phyloP scores from a whole-genome alignment of 192 early-diverging fungal species.

The Pilaira anomala region DNA sequence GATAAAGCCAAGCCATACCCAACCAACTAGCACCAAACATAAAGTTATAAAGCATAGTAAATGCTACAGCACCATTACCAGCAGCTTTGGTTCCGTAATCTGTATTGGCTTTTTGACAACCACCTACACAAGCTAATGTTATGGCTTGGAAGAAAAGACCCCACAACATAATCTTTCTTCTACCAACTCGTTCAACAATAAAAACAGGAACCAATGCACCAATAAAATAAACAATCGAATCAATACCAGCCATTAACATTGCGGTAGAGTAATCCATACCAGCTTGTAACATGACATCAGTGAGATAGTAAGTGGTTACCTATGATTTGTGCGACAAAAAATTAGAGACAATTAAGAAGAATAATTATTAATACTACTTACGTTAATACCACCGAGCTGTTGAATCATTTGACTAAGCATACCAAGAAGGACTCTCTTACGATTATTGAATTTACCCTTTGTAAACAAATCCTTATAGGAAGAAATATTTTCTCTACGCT shows the following conservation, averaged over 20 bases:
- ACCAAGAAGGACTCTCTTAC: slow-evolving; percentile 24
- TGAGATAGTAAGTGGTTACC: slow-evolving; percentile 29
- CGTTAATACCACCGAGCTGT: slow-evolving; percentile 32
- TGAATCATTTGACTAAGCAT: slow-evolving; percentile 28
- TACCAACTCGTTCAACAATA: slow-evolving; percentile 67
- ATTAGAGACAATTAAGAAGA: too few relatives aligned
- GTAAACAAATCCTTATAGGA: slow-evolving; percentile 26
- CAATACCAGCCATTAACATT: slow-evolving; percentile 54
- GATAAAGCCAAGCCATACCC: slow-evolving; percentile 76
- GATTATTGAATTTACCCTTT: slow-evolving; percentile 27
- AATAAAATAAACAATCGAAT: slow-evolving; percentile 67
- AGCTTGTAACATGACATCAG: slow-evolving; percentile 45
- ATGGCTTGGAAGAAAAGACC: slow-evolving; percentile 48
- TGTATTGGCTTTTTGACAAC: slow-evolving; percentile 24
- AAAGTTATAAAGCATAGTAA: slow-evolving; percentile 64
- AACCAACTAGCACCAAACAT: slow-evolving; percentile 77
- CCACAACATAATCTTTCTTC: slow-evolving; percentile 59
- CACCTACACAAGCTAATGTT: slow-evolving; percentile 27
- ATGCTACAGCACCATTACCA: slow-evolving; percentile 46
- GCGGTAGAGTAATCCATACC: slow-evolving; percentile 42
- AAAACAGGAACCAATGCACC: slow-evolving; percentile 70
- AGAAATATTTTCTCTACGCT: slow-evolving; percentile 17
- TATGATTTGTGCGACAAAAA: not conserved
- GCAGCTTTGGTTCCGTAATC: slow-evolving; percentile 31
- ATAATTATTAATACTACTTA: slow-evolving; percentile 38